Evolutionary conservation across 192 early-diverging fungal species (phyloP).

Genomic region (Podila epigama): DNA sequence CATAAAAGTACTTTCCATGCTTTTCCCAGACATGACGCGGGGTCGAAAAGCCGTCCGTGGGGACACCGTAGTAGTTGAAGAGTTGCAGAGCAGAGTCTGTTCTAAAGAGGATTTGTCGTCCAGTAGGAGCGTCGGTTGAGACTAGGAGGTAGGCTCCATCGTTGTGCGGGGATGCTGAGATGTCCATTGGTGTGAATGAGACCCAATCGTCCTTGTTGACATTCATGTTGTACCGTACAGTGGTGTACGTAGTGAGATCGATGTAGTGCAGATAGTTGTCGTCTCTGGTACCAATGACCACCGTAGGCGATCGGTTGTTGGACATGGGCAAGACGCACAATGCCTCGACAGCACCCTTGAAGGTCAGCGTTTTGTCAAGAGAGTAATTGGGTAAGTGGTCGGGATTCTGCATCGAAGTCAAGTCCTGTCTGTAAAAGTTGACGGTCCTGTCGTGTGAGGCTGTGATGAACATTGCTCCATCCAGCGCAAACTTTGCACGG

Average conservation of each 20-base stretch:
- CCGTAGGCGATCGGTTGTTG: constrained; percentile 13
- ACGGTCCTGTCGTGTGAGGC: constrained; percentile 77
- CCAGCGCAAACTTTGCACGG: constrained; percentile 64
- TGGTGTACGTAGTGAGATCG: constrained; percentile 47
- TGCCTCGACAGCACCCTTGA: constrained; percentile 70
- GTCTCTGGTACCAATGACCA: constrained; percentile 71
- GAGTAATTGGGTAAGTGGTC: constrained; percentile 21
- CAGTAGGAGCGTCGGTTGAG: constrained; percentile 73
- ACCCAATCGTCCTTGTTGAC: constrained; percentile 82
- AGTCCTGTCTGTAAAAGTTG: constrained; percentile 58
- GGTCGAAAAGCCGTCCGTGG: constrained; percentile 69
- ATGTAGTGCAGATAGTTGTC: constrained; percentile 81
- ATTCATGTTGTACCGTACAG: constrained; percentile 74
- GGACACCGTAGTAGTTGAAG: constrained; percentile 69
- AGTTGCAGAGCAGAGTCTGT: constrained; percentile 55
- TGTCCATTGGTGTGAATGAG: constrained; percentile 79
- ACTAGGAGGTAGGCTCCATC: constrained; percentile 62
- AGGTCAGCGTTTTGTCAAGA: constrained; percentile 53
- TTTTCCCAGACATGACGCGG: constrained; percentile 70
- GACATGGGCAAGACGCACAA: constrained; percentile 63
- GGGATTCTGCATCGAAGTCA: neutral
- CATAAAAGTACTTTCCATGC: constrained; percentile 68
- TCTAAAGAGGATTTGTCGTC: constrained; percentile 71
- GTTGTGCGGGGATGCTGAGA: constrained; percentile 62
- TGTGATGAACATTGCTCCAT: constrained; percentile 65